Conservation (phyloP, 164 flowering plant genomes). For the Annona squamosa region DNA sequence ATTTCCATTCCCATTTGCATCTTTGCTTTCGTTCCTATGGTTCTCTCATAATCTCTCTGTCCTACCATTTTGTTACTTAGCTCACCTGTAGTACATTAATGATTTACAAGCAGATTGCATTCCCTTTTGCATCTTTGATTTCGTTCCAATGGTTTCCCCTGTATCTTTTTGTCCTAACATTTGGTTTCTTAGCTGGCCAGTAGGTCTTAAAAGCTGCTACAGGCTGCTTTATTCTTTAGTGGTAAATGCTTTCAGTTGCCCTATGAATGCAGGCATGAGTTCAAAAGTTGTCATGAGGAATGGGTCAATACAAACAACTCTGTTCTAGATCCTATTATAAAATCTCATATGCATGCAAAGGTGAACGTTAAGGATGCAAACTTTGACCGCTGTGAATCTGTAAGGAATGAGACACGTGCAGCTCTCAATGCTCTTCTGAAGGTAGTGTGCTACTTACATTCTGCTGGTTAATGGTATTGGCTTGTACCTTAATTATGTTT, state of each 20-base stretch:
- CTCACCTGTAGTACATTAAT: no score
- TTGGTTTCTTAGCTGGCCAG: background rate
- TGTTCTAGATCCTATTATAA: slow-evolving; percentile 36
- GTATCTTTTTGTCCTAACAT: background rate
- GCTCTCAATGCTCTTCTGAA: slow-evolving; percentile 64
- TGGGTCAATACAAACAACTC: slow-evolving; percentile 66
- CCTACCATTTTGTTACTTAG: no score
- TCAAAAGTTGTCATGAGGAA: slow-evolving; percentile 57
- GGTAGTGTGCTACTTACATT: slow-evolving; percentile 32
- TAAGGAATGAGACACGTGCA: slow-evolving; percentile 52
- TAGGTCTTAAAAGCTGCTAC: background rate
- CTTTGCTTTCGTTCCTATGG: no score
- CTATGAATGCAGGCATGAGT: slow-evolving; percentile 54
- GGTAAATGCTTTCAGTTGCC: slow-evolving; percentile 1
- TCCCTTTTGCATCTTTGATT: no score
- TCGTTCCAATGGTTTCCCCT: no score
- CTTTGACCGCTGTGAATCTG: slow-evolving; percentile 33
- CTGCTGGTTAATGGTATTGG: background rate
- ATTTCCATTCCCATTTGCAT: no score
- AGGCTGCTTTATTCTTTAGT: background rate
- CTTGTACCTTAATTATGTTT: background rate
- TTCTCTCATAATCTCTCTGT: no score
- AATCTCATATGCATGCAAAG: slow-evolving; percentile 27
- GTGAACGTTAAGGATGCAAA: slow-evolving; percentile 33
- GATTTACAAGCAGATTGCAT: no score